These are phyloP conservation scores for Vitis amurensis DNA, from an alignment of 164 flowering plant species.

Conservation along the genomic window DNA sequence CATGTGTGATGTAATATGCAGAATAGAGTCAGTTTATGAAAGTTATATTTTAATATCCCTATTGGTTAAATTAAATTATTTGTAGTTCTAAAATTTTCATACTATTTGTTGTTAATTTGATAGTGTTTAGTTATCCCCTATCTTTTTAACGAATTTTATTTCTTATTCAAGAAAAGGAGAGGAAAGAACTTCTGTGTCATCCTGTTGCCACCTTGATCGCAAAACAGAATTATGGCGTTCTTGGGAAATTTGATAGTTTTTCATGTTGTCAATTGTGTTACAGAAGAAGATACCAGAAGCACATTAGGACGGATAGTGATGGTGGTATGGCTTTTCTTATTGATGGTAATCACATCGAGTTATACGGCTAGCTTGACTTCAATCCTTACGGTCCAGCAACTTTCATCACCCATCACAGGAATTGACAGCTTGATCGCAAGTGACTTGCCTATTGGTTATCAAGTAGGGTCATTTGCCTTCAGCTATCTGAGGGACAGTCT, in stretches of 20 bases:
- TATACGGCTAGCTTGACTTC: constrained; percentile 89
- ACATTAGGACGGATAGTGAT: constrained; percentile 67
- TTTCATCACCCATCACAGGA: constrained; percentile 69
- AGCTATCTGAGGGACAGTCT: constrained; percentile 51
- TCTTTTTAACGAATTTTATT: no score
- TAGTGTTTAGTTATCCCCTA: no score
- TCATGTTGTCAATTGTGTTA: constrained; percentile 7
- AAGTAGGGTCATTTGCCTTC: constrained; percentile 71
- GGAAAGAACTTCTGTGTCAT: no score
- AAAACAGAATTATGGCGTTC: neutral
- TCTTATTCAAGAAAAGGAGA: no score
- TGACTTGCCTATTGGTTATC: constrained; percentile 64
- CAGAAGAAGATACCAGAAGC: constrained; percentile 73
- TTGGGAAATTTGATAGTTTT: constrained; percentile 2
- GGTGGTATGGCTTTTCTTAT: constrained; percentile 78
- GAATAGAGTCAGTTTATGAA: no score
- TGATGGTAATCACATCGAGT: constrained; percentile 73
- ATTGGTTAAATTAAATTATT: no score
- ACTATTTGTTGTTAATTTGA: no score
- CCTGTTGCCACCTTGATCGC: neutral
- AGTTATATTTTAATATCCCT: no score
- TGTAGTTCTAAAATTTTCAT: no score
- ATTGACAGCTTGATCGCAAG: constrained; percentile 66
- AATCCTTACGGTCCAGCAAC: constrained; percentile 75
- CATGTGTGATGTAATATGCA: no score